Percentiles rank a stretch among this genome's conserved stretches.
Evolutionary conservation across 495 filamentous ascomycete genomes (phyloP).

Genomic region (Daldinia loculata): DNA sequence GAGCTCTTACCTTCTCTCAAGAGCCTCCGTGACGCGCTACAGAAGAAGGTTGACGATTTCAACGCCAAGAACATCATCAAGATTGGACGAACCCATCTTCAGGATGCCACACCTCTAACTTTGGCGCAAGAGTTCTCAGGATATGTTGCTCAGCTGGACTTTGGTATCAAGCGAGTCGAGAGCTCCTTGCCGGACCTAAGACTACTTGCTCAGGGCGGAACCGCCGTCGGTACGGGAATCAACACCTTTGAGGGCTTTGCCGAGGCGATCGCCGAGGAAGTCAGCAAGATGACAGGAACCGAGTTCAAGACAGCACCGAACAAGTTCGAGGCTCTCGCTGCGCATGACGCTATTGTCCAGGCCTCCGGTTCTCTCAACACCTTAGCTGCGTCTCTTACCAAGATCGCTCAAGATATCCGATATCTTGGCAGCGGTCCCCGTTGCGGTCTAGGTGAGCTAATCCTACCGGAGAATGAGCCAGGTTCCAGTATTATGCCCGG

Average conservation of each 20-base stretch:
- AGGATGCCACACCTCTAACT: slow-evolving; percentile 96
- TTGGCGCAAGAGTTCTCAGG: slow-evolving; percentile 98
- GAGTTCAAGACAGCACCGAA: slow-evolving; percentile 97
- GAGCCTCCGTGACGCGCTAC: slow-evolving; percentile 80
- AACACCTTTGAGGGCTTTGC: slow-evolving; percentile 98
- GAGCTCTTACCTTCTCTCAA: slow-evolving; percentile 83
- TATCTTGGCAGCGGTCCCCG: slow-evolving; percentile 96
- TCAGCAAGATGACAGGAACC: slow-evolving; percentile 88
- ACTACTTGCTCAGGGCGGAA: slow-evolving; percentile 93
- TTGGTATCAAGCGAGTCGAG: slow-evolving; percentile 88
- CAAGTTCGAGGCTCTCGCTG: slow-evolving; percentile 98
- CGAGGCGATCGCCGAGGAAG: slow-evolving; percentile 87
- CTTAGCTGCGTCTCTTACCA: slow-evolving; percentile 89
- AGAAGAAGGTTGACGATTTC: slow-evolving; percentile 91
- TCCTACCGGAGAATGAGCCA: slow-evolving; percentile 96
- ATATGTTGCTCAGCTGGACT: slow-evolving; percentile 92
- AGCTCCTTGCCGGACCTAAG: slow-evolving; percentile 82
- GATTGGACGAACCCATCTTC: slow-evolving; percentile 97
- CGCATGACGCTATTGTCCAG: slow-evolving; percentile 95
- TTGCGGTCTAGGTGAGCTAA: slow-evolving; percentile 92
- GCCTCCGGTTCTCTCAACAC: slow-evolving; percentile 94
- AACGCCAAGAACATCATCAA: slow-evolving; percentile 88
- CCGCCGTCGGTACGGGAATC: slow-evolving; percentile 95
- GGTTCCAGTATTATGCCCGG: slow-evolving; percentile 98
- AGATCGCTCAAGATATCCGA: slow-evolving; percentile 97